Conservation (phyloP, 2,329 filamentous ascomycete species). For the Diaporthe ampelina region DNA sequence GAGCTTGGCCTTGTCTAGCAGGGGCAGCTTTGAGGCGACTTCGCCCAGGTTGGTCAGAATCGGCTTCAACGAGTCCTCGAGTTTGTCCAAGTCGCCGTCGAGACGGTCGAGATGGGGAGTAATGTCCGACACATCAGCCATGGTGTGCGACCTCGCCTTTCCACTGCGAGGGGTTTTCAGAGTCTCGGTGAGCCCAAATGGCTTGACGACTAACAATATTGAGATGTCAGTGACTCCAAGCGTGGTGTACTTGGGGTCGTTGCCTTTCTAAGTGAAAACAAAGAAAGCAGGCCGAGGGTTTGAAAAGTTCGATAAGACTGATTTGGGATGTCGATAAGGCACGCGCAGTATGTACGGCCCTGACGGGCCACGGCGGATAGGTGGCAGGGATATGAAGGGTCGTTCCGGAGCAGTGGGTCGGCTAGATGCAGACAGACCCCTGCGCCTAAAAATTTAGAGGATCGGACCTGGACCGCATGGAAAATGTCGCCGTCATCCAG, state of each 20-base stretch:
- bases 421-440: conserved; percentile 22
- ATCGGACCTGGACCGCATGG: conserved; percentile 19
- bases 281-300: neutral
- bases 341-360: neutral
- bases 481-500: conserved; percentile 43
- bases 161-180: too few species aligned
- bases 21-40: conserved; percentile 81
- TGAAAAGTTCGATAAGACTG: conserved; percentile 17
- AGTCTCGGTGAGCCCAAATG: neutral
- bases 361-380: too few species aligned
- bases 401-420: conserved; percentile 19
- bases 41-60: conserved; percentile 77
- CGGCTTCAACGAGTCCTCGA: conserved; percentile 82
- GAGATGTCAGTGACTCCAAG: too few species aligned
- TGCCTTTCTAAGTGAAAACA: neutral
- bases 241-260: neutral
- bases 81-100: conserved; percentile 82
- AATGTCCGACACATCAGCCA: conserved; percentile 68
- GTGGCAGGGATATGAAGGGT: conserved; percentile 30
- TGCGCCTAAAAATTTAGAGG: conserved; percentile 36
- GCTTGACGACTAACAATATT: neutral
- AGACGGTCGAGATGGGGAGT: conserved; percentile 79
- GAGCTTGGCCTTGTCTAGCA: conserved; percentile 96
- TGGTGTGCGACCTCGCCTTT: conserved; percentile 44
- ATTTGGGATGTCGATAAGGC: conserved; percentile 8